phyloP scores from a whole-genome alignment of 2,329 filamentous ascomycete species.

The Cladosporium sp. region DNA sequence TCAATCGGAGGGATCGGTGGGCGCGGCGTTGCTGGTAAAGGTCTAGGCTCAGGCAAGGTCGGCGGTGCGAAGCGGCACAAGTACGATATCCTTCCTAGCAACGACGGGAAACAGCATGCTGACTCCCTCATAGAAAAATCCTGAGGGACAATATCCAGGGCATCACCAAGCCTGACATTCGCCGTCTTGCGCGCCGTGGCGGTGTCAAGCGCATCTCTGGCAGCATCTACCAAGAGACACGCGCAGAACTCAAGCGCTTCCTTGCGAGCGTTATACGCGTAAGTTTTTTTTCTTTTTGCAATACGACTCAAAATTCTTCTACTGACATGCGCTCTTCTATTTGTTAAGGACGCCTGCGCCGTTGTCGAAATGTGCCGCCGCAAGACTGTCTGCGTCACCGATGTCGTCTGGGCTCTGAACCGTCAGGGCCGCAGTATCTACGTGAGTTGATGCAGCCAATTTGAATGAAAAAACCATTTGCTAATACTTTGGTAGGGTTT shows the following conservation, averaged over 20 bases:
- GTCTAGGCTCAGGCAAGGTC: background rate
- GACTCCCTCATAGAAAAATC: slow-evolving; percentile 80
- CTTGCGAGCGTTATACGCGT: slow-evolving; percentile 52
- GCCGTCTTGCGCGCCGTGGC: slow-evolving; percentile 73
- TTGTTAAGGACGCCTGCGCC: slow-evolving; percentile 28
- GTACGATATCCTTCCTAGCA: background rate
- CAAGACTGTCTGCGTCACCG: slow-evolving; percentile 65
- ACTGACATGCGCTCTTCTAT: background rate
- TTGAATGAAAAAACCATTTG: background rate
- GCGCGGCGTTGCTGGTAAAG: background rate
- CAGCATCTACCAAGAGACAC: slow-evolving; percentile 64
- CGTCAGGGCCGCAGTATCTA: slow-evolving; percentile 26
- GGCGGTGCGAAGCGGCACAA: slow-evolving; percentile 2
- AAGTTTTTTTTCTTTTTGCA: too few relatives aligned
- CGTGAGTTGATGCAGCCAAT: slow-evolving; percentile 19
- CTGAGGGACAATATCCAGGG: slow-evolving; percentile 98
- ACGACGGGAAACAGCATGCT: background rate
- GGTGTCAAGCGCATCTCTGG: slow-evolving; percentile 72
- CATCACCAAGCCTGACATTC: slow-evolving; percentile 73
- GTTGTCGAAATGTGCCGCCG: slow-evolving; percentile 41
- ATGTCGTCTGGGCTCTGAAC: slow-evolving; percentile 63
- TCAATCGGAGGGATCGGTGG: background rate
- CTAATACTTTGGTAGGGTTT: background rate
- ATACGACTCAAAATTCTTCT: too few relatives aligned
- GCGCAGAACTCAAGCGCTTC: slow-evolving; percentile 56